Conservation (phyloP, 768 basidiomycete genomes). For the Strobilomyces confusus region DNA sequence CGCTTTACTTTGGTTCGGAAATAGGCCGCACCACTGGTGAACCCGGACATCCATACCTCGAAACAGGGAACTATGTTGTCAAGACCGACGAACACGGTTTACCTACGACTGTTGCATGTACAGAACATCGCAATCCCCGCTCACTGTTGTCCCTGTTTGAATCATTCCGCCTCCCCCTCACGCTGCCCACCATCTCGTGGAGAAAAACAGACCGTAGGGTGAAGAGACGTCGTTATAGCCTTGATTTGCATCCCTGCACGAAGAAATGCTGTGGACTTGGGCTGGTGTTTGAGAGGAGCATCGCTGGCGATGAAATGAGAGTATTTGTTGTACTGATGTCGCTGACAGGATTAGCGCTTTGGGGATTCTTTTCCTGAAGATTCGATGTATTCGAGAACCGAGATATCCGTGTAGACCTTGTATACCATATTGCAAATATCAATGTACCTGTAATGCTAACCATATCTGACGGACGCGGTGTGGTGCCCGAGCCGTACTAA, state of each 20-base stretch:
- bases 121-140: conserved; percentile 40
- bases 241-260: conserved; percentile 32
- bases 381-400: background rate
- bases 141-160: conserved; percentile 28
- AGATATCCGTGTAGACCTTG: background rate
- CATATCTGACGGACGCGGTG: background rate
- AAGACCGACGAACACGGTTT: conserved; percentile 61
- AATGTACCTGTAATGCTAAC: background rate
- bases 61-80: conserved; percentile 55
- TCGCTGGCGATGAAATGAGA: conserved; percentile 65
- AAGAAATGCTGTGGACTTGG: conserved; percentile 39
- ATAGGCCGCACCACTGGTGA: conserved; percentile 33
- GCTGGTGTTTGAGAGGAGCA: conserved; percentile 52
- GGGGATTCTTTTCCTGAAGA: conserved; percentile 29
- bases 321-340: conserved; percentile 25
- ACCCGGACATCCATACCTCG: conserved; percentile 25
- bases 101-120: conserved; percentile 48
- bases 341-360: conserved; percentile 28
- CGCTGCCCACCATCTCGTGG: conserved; percentile 28
- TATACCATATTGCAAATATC: background rate
- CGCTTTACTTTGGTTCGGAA: conserved; percentile 43
- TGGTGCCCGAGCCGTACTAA: too few relatives aligned
- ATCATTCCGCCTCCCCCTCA: conserved; percentile 11
- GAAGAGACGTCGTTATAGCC: conserved; percentile 22
- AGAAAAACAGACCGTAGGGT: conserved; percentile 30